Evolutionary conservation across 2,329 filamentous ascomycete genomes (phyloP).

Genomic region (Cladophialophora exuberans): DNA sequence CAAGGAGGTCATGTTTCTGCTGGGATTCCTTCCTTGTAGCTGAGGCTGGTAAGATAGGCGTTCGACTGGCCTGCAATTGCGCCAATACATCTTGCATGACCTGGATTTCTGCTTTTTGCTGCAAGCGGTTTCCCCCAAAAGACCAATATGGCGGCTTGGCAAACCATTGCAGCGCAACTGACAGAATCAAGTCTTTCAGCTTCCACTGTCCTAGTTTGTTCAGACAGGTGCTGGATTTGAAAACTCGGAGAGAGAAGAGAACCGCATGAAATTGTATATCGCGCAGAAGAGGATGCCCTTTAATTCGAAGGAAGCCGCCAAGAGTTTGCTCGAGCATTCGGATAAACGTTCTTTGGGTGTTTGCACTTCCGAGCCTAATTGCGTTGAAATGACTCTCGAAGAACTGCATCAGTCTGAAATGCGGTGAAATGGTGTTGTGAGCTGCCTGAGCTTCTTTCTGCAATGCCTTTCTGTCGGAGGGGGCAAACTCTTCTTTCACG

Average conservation of each 20-base stretch:
- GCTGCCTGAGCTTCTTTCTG: constrained; percentile 75
- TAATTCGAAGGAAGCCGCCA: constrained; percentile 70
- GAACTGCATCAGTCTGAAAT: constrained; percentile 83
- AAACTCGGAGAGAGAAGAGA: constrained; percentile 76
- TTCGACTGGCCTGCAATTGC: constrained; percentile 66
- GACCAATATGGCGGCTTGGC: constrained; percentile 81
- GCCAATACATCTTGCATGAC: constrained; percentile 74
- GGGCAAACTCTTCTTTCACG: constrained; percentile 86
- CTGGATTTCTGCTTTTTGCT: constrained; percentile 89
- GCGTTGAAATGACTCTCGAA: constrained; percentile 94
- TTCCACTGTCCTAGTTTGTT: constrained; percentile 73
- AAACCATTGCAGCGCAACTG: constrained; percentile 89
- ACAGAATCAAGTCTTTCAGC: constrained; percentile 85
- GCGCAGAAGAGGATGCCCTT: constrained; percentile 81
- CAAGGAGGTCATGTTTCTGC: constrained; percentile 80
- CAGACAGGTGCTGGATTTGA: constrained; percentile 69
- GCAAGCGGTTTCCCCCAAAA: constrained; percentile 89
- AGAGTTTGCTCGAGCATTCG: constrained; percentile 80
- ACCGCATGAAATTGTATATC: constrained; percentile 91
- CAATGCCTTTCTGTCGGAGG: constrained; percentile 77
- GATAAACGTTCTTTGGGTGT: constrained; percentile 79
- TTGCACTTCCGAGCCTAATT: constrained; percentile 78
- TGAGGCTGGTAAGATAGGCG: constrained; percentile 55
- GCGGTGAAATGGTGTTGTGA: constrained; percentile 82
- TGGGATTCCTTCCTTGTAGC: constrained; percentile 68